A percentile compares a stretch with the other conserved stretches of the same genome.
Conservation (phyloP, 2,329 filamentous ascomycete species). For the Fusarium irregulare region DNA sequence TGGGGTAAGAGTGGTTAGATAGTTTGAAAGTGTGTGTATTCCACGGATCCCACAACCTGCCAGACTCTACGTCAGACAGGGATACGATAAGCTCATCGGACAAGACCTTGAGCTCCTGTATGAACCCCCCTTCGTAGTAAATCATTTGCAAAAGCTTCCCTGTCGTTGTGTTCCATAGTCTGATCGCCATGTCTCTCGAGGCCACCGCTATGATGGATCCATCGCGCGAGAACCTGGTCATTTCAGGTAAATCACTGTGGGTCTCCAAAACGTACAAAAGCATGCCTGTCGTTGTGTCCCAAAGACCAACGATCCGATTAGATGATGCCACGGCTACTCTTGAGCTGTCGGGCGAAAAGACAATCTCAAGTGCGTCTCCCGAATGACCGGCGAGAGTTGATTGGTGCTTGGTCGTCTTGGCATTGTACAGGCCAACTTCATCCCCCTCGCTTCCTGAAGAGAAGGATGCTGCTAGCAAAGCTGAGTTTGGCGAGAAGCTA, state of each 20-base stretch:
- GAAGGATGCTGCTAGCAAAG: too few species aligned
- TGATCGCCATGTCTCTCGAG: not conserved
- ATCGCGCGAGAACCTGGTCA: not conserved
- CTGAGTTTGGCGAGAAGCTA: too few species aligned
- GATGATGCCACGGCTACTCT: not conserved
- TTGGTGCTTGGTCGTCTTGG: fast-evolving
- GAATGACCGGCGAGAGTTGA: fast-evolving
- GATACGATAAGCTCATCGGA: not conserved
- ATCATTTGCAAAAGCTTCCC: too few species aligned
- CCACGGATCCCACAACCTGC: too few species aligned
- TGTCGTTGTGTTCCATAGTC: not conserved
- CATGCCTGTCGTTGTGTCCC: not conserved
- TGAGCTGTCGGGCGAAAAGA: not conserved
- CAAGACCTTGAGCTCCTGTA: not conserved
- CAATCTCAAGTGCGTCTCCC: not conserved
- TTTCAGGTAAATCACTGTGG: not conserved
- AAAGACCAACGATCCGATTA: too few species aligned
- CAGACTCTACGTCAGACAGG: fast-evolving
- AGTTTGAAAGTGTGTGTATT: too few species aligned
- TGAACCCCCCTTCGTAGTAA: not conserved
- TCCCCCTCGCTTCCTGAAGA: too few species aligned
- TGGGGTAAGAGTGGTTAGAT: fast-evolving
- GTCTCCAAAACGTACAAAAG: fast-evolving
- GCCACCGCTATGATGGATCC: not conserved
- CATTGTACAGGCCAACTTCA: too few species aligned